Conservation (phyloP, 2,329 filamentous ascomycete genomes). For the Chaetomium sp. region DNA sequence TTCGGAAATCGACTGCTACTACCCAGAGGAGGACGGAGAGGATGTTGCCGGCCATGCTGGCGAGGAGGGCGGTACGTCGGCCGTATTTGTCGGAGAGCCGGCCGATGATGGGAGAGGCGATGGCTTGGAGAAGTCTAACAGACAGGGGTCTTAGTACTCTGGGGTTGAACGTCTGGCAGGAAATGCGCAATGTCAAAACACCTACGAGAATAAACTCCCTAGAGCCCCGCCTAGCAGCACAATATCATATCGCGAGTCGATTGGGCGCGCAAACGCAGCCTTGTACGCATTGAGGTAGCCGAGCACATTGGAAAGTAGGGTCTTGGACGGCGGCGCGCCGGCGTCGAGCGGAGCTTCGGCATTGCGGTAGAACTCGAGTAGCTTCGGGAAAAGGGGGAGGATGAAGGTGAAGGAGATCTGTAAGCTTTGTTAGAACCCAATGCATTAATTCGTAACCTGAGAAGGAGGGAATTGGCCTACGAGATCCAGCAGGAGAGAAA, state of each 20-base stretch:
- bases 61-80: conserved; percentile 76
- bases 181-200: not conserved
- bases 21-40: conserved; percentile 93
- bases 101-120: conserved; percentile 89
- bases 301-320: conserved; percentile 72
- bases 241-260: conserved; percentile 95
- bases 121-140: conserved; percentile 72
- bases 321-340: conserved; percentile 41
- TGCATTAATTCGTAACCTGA: not conserved
- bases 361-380: conserved; percentile 93
- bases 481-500: conserved; percentile 83
- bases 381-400: conserved; percentile 87
- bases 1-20: conserved; percentile 85
- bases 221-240: conserved; percentile 89
- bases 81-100: conserved; percentile 82
- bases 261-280: conserved; percentile 81
- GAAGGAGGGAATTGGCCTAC: conserved; percentile 44
- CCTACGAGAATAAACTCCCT: conserved; percentile 77
- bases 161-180: not conserved
- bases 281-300: conserved; percentile 90
- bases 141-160: not conserved
- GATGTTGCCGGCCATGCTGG: conserved; percentile 90
- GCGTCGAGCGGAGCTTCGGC: conserved; percentile 56
- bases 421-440: conserved; percentile 5
- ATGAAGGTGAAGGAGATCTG: conserved; percentile 99